These are phyloP conservation scores for Geranomyces michiganensis DNA, from an alignment of 192 early-diverging fungal species.

Conservation along the genomic window DNA sequence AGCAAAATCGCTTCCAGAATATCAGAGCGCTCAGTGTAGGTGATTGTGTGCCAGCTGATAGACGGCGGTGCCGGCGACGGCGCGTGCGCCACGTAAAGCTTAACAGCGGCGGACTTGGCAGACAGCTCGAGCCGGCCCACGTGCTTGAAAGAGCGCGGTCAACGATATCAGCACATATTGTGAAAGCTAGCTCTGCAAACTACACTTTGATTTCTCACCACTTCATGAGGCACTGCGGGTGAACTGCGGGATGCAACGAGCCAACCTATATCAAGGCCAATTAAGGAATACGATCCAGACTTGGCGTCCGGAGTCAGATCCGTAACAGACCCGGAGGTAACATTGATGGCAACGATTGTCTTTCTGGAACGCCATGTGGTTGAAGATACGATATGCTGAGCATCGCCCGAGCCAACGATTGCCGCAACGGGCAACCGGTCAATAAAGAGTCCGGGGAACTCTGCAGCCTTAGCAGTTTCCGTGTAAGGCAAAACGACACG, in stretches of 20 bases:
- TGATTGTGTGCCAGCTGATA: conserved; percentile 15
- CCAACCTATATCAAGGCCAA: conserved; percentile 50
- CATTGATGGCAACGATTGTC: conserved; percentile 48
- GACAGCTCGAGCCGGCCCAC: conserved; percentile 14
- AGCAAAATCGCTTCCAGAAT: conserved; percentile 32
- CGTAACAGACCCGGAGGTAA: conserved; percentile 49
- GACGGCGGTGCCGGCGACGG: conserved; percentile 7
- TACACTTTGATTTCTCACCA: conserved; percentile 23
- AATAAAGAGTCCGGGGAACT: conserved; percentile 73
- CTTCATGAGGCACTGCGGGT: conserved; percentile 55
- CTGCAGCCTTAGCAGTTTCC: conserved; percentile 34
- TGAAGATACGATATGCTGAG: conserved; percentile 9
- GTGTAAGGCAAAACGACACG: conserved; percentile 45
- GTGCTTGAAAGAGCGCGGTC: too few relatives aligned
- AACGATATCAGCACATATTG: not conserved
- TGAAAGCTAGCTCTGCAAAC: not conserved
- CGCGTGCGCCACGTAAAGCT: conserved; percentile 17
- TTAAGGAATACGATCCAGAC: conserved; percentile 47
- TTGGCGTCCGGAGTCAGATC: conserved; percentile 48
- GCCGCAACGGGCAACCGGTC: conserved; percentile 53
- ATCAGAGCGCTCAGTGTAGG: conserved; percentile 8
- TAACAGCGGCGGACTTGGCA: not conserved
- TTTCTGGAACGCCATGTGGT: conserved; percentile 46
- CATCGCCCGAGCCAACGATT: conserved; percentile 6
- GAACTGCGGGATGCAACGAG: conserved; percentile 55